Evolutionary conservation across 2,329 filamentous ascomycete genomes (phyloP), one percentile per base, ranked within the genome.

Genomic region (Fusarium siculi): DNA sequence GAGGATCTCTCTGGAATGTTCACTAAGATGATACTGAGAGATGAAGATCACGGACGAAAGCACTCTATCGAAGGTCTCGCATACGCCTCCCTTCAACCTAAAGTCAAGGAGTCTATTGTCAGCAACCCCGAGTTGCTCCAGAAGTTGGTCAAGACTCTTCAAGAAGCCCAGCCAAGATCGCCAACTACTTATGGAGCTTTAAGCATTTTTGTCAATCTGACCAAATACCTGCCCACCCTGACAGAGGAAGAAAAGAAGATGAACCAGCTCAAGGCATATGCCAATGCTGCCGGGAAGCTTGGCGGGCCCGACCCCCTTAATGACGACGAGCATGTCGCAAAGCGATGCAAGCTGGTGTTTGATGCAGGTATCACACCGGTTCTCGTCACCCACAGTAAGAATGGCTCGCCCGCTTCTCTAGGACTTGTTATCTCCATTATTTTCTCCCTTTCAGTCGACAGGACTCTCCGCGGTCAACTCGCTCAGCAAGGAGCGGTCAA

Each of bases 401-500:
- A 90, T 69, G 89, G 92, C 44, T 95, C 93, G 1, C 84, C 88
- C 4, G 90, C 91, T 18, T 93, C 93, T 10, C 86, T 96, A 14
- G 87, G 89, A 21, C 89, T 97, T 34, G 91, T 93, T 59, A 88
- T 93, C 58, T 90, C 91, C 52, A 95, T 97, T 68, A 84, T 98
- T 39, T 89, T 93, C 68, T 90, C 94, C 0, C 85, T 99, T 9
- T 92, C 94, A 23, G 91, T 92, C 76, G 91, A 91, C n/a, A 86
- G 91, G 43, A 90, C 90, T 62, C 87, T 94, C 63, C 91, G 96
- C 16, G 93, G 94, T 2, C 87, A 90, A 54, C 90, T 99, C 72
- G 93, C 95, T 7, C 96, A 98, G 79, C 95, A 98, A 85, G 96
- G 96, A n/a, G 94, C 93, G 4, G 89, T 98, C 23, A 96, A 93